Percentiles rank a stretch among this genome's conserved stretches.
Evolutionary conservation across 1,284 basidiomycete genomes (phyloP).

Genomic region (Wallemia hederae): DNA sequence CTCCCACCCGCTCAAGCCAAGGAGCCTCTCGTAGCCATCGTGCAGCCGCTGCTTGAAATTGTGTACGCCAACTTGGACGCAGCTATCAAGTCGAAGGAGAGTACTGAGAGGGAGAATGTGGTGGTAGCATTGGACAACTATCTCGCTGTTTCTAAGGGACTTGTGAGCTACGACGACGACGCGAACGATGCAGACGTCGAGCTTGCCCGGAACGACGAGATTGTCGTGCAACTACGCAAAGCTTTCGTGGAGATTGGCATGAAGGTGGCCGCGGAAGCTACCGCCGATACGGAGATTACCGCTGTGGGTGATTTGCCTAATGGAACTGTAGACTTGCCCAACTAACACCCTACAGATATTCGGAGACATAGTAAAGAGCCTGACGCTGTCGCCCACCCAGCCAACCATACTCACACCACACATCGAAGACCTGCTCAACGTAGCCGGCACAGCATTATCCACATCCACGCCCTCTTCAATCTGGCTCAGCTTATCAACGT

Average conservation of each 20-base stretch:
- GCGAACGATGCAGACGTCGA: conserved; percentile 26
- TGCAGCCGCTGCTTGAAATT: conserved; percentile 43
- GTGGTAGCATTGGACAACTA: conserved; percentile 37
- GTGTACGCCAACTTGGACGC: conserved; percentile 23
- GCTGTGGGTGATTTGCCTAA: conserved; percentile 26
- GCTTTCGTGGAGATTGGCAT: conserved; percentile 30
- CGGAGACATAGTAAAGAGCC: conserved; percentile 48
- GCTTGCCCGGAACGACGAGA: conserved; percentile 31
- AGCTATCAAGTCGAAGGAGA: not conserved
- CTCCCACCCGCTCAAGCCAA: conserved; percentile 43
- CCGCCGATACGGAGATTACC: conserved; percentile 39
- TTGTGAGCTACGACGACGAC: conserved; percentile 43
- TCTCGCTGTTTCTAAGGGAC: conserved; percentile 28
- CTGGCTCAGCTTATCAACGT: conserved; percentile 51
- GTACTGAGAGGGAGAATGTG: not conserved
- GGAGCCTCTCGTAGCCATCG: conserved; percentile 41
- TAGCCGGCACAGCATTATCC: conserved; percentile 37
- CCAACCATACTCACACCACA: conserved; percentile 46
- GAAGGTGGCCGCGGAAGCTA: conserved; percentile 37
- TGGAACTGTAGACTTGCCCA: not conserved
- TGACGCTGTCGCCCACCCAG: conserved; percentile 39
- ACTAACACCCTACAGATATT: conserved; percentile 24
- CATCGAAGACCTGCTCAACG: conserved; percentile 39
- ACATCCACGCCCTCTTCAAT: conserved; percentile 42
- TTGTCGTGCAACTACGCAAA: conserved; percentile 30